Evolutionary conservation across 768 basidiomycete species (phyloP).

Genomic region (Leccinum obscurum): DNA sequence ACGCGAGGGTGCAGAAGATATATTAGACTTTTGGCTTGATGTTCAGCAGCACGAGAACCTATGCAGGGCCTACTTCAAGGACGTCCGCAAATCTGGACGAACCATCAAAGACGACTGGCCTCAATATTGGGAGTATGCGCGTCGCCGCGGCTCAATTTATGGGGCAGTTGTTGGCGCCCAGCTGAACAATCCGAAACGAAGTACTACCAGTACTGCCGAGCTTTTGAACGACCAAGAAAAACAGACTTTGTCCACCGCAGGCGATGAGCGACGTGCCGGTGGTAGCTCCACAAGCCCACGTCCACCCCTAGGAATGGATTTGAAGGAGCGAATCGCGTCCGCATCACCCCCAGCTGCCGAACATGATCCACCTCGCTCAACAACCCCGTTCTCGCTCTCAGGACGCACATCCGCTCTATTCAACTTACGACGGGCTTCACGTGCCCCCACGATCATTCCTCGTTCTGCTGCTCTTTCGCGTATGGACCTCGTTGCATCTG

Average conservation of each 20-base stretch:
- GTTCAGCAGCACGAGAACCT: slow-evolving; percentile 99
- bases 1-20: slow-evolving; percentile 93
- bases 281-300: slow-evolving; percentile 61
- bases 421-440: slow-evolving; percentile 73
- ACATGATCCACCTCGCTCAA: slow-evolving; percentile 57
- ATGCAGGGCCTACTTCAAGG: slow-evolving; percentile 98
- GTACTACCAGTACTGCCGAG: slow-evolving; percentile 80
- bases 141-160: slow-evolving; percentile 89
- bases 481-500: slow-evolving; percentile 85
- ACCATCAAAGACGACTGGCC: slow-evolving; percentile 98
- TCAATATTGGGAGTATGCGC: slow-evolving; percentile 94
- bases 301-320: slow-evolving; percentile 36
- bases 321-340: slow-evolving; percentile 41
- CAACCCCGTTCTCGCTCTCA: slow-evolving; percentile 77
- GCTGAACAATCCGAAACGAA: slow-evolving; percentile 65
- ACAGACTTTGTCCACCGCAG: slow-evolving; percentile 50
- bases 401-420: slow-evolving; percentile 77
- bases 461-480: slow-evolving; percentile 90
- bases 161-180: slow-evolving; percentile 82
- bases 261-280: slow-evolving; percentile 48
- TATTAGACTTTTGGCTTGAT: slow-evolving; percentile 98
- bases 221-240: slow-evolving; percentile 70
- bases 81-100: slow-evolving; percentile 91
- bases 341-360: slow-evolving; percentile 50
- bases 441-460: slow-evolving; percentile 92